These are phyloP conservation scores for Claviceps monticola DNA, from an alignment of 2,329 filamentous ascomycete genomes.

Conservation along the genomic window DNA sequence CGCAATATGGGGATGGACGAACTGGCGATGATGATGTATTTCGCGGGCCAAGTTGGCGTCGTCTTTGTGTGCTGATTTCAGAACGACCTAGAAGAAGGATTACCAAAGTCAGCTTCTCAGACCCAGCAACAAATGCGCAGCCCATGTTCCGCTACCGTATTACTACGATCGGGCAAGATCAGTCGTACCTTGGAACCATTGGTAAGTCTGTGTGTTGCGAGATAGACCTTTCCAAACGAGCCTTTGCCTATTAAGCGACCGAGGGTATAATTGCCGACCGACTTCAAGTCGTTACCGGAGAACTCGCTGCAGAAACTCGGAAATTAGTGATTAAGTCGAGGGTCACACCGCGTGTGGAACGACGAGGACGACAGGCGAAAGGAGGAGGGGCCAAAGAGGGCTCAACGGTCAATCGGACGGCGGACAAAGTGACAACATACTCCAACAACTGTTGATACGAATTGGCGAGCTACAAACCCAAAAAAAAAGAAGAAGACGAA, in stretches of 20 bases:
- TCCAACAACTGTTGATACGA: slow-evolving; percentile 94
- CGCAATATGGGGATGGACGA: slow-evolving; percentile 93
- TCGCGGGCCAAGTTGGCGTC: slow-evolving; percentile 92
- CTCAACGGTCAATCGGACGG: neutral
- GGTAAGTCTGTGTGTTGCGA: slow-evolving; percentile 91
- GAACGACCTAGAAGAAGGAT: slow-evolving; percentile 55
- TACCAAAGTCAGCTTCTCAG: neutral
- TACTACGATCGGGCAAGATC: neutral
- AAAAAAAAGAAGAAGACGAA: neutral
- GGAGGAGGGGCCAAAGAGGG: neutral
- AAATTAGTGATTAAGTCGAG: slow-evolving; percentile 4
- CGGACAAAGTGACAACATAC: slow-evolving; percentile 38
- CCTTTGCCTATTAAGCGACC: slow-evolving; percentile 91
- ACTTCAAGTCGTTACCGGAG: slow-evolving; percentile 76
- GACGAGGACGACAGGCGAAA: neutral
- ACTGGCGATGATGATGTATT: slow-evolving; percentile 97
- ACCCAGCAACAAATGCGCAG: neutral
- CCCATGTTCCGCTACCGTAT: neutral
- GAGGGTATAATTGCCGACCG: slow-evolving; percentile 88
- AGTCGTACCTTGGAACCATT: slow-evolving; percentile 82
- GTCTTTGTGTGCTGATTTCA: slow-evolving; percentile 94
- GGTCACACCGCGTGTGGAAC: neutral
- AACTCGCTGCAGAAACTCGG: slow-evolving; percentile 58
- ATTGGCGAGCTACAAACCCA: slow-evolving; percentile 59
- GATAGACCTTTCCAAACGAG: slow-evolving; percentile 95